Conservation (phyloP, 108 stramenopile species). For the Cylindrotheca fusiformis region DNA sequence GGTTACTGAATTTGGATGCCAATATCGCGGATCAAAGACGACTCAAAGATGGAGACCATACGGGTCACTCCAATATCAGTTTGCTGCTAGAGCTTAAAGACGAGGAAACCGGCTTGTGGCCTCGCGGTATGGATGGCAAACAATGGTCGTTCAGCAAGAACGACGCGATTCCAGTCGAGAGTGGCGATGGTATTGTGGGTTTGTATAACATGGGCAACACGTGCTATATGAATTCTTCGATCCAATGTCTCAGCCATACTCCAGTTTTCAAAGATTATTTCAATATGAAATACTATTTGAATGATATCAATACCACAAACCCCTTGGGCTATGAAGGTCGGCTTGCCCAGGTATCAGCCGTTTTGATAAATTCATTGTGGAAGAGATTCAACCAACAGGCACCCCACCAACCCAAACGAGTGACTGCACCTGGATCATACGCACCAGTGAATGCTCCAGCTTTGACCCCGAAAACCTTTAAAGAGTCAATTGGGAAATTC, state of each 20-base stretch:
- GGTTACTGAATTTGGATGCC: constrained; percentile 63
- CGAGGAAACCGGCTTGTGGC: constrained; percentile 73
- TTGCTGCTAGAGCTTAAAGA: constrained; percentile 79
- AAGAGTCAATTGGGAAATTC: constrained; percentile 86
- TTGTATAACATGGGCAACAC: constrained; percentile 94
- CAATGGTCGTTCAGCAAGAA: constrained; percentile 33
- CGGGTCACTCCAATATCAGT: constrained; percentile 30
- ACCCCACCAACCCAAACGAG: constrained; percentile 38
- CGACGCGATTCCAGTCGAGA: constrained; percentile 20
- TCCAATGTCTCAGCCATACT: constrained; percentile 95
- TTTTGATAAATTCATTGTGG: constrained; percentile 89
- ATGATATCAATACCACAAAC: constrained; percentile 93
- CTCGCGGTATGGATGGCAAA: constrained; percentile 54
- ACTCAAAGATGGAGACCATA: constrained; percentile 30
- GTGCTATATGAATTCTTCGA: constrained; percentile 93
- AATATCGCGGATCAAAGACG: constrained; percentile 70
- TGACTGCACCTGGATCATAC: constrained; percentile 66
- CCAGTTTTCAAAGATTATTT: constrained; percentile 93
- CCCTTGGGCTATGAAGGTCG: constrained; percentile 92
- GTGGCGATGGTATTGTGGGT: constrained; percentile 85
- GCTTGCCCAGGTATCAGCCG: constrained; percentile 91
- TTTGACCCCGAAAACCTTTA: constrained; percentile 91
- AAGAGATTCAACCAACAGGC: constrained; percentile 48
- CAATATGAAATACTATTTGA: constrained; percentile 81
- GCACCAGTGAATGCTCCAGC: constrained; percentile 70